A percentile compares a stretch with the other conserved stretches of the same genome.
Evolutionary conservation across 2,329 filamentous ascomycete genomes (phyloP).

Genomic region (Neonectria sp.): DNA sequence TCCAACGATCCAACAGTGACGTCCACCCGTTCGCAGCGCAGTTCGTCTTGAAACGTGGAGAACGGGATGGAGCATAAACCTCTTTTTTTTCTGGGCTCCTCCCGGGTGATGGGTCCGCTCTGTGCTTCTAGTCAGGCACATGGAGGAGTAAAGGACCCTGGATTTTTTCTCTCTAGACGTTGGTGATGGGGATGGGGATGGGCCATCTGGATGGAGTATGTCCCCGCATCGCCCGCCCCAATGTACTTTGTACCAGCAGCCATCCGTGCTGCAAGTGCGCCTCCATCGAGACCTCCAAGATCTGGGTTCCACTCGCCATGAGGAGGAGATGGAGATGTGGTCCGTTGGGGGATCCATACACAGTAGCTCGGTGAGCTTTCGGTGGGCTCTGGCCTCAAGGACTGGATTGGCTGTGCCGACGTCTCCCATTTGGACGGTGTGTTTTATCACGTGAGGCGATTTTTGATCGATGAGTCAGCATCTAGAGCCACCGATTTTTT

Average conservation of each 20-base stretch:
- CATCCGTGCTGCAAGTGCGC: constrained; percentile 50
- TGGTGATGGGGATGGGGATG: constrained; percentile 46
- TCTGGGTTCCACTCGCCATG: constrained; percentile 37
- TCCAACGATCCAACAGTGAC: constrained; percentile 20
- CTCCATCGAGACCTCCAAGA: constrained; percentile 42
- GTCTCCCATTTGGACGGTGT: not conserved
- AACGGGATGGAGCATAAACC: constrained; percentile 32
- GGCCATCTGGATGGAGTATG: constrained; percentile 40
- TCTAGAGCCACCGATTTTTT: constrained; percentile 40
- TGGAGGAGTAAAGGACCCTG: constrained; percentile 34
- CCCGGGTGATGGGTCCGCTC: constrained; percentile 40
- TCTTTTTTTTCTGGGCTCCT: constrained; percentile 31
- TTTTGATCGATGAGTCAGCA: constrained; percentile 21
- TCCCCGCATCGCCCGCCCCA: constrained; percentile 45
- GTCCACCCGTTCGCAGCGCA: constrained; percentile 17
- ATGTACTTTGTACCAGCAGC: constrained; percentile 47
- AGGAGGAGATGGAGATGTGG: constrained; percentile 33
- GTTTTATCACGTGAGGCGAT: constrained; percentile 11
- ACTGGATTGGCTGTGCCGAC: not conserved
- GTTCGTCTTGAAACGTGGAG: constrained; percentile 35
- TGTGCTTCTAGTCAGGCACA: constrained; percentile 47
- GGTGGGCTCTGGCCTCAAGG: constrained; percentile 15
- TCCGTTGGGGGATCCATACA: constrained; percentile 26
- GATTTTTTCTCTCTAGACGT: constrained; percentile 44
- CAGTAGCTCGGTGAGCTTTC: constrained; percentile 27